phyloP scores from a whole-genome alignment of 805 yeast species.

The Saccharomycopsis javanensis region DNA sequence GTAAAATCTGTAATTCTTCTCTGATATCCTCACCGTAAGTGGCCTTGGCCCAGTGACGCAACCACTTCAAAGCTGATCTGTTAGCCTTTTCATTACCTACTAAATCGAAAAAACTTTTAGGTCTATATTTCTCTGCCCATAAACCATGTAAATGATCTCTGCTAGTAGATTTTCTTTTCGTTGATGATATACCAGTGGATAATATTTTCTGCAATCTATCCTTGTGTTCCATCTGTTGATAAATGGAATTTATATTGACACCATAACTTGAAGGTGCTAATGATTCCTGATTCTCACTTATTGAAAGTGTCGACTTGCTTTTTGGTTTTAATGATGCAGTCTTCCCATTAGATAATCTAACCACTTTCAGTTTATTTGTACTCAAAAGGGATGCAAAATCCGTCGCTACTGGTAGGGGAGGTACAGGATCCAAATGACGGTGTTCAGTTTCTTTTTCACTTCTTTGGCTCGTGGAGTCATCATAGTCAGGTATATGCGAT shows the following conservation, averaged over 20 bases:
- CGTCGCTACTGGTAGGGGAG: neutral
- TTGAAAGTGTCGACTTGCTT: neutral
- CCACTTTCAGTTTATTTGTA: conserved; percentile 4
- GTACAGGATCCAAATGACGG: neutral
- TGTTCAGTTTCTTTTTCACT: neutral
- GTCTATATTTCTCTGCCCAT: conserved; percentile 64
- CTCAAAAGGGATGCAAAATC: conserved; percentile 2
- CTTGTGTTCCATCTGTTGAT: conserved; percentile 26
- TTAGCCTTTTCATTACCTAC: conserved; percentile 62
- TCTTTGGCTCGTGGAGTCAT: neutral
- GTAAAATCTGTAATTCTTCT: conserved; percentile 18
- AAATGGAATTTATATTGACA: conserved; percentile 29
- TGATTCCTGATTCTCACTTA: neutral
- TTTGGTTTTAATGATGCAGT: conserved; percentile 10
- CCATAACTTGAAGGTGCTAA: conserved; percentile 26
- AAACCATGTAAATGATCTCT: conserved; percentile 16
- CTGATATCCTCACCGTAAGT: conserved; percentile 40
- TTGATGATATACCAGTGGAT: neutral
- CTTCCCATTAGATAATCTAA: conserved; percentile 5
- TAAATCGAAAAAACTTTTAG: conserved; percentile 51
- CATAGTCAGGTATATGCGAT: neutral
- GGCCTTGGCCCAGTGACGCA: conserved; percentile 54
- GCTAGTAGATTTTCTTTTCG: neutral
- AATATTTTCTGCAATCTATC: conserved; percentile 19
- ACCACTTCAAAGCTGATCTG: conserved; percentile 50